Evolutionary conservation across 2,329 filamentous ascomycete species (phyloP), one percentile per base, ranked within the genome.

Genomic region (Trichophyton verrucosum): DNA sequence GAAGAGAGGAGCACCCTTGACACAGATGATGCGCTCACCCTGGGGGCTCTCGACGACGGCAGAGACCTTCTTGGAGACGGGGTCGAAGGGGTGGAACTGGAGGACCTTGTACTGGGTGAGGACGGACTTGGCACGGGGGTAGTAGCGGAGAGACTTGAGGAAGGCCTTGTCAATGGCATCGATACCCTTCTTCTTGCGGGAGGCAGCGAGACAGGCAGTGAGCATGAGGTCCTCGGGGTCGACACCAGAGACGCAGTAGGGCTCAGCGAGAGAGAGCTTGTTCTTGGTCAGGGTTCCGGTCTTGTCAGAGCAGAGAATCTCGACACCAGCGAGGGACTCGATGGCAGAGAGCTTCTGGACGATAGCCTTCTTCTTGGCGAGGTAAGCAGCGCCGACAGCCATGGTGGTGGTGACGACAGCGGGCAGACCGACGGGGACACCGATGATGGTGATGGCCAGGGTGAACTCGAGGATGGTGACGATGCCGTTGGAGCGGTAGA

Each of bases 81-180:
- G 90, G 73, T 95, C 90, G 75, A 95, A 95, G 65, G 90, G 90
- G 75, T 84, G 82, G 80, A 95, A 95, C 51, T 91, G 84, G 67
- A 92, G 77, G 63, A 91, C 87, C 76, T 86, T 87, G 82, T 92
- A 95, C 78, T 89, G 89, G 77, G 83, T 83, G 60, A 95, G 83
- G 60, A 88, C 86, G 64, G 79, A 75, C 82, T 94, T 95, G 76
- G 89, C 89, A 65, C 84, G 83, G 64, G 90, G 90, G 74, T 95
- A 95, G 78, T 81, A 86, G 72, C 84, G 84, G 65, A 95, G 84
- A 22, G 87, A 83, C 80, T 94, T 95, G 68, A 95, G 81, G 81
- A 95, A 95, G 72, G 89, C 90, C 81, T 92, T 94, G 82, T 95
- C 91, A 68, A 95, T 95, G 67, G 91, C 88, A 73, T 95, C 90